Conservation (phyloP, 345 rosid genomes). For the Excoecaria agallocha region DNA sequence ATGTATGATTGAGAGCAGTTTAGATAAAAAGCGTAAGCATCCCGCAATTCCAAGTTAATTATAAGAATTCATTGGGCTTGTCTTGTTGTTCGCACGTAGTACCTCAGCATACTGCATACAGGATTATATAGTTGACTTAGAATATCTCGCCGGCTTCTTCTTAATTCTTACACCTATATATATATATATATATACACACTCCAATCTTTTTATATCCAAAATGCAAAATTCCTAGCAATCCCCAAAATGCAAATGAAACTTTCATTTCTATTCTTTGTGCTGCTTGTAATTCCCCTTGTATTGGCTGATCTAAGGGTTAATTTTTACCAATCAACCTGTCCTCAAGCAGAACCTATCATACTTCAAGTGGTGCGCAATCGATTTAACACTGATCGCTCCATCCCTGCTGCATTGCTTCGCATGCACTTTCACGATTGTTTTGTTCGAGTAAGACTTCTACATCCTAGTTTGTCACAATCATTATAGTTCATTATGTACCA, state of each 20-base stretch:
- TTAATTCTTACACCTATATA: neutral
- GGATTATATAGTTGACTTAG: neutral
- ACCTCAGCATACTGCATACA: no score
- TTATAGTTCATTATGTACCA: no score
- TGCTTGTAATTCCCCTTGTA: slow-evolving; percentile 29
- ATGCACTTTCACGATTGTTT: slow-evolving; percentile 90
- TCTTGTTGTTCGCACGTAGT: no score
- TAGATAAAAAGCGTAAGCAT: no score
- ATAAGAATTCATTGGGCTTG: no score
- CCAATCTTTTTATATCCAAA: neutral
- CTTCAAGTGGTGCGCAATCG: slow-evolving; percentile 34
- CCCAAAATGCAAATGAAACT: slow-evolving; percentile 9
- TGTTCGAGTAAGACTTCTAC: slow-evolving; percentile 42
- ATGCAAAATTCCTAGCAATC: neutral
- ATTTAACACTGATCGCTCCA: slow-evolving; percentile 39
- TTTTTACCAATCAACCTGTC: slow-evolving; percentile 58
- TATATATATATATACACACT: neutral
- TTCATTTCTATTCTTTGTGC: slow-evolving; percentile 22
- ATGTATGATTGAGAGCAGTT: no score
- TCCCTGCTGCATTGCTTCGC: slow-evolving; percentile 71
- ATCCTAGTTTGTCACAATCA: no score
- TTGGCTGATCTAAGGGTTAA: slow-evolving; percentile 50
- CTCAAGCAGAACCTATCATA: slow-evolving; percentile 59
- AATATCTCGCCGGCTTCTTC: neutral
- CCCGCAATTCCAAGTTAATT: no score